Evolutionary conservation across 2,329 filamentous ascomycete genomes (phyloP), one percentile per base, ranked within the genome.

Genomic region (Aspergillus udagawae): DNA sequence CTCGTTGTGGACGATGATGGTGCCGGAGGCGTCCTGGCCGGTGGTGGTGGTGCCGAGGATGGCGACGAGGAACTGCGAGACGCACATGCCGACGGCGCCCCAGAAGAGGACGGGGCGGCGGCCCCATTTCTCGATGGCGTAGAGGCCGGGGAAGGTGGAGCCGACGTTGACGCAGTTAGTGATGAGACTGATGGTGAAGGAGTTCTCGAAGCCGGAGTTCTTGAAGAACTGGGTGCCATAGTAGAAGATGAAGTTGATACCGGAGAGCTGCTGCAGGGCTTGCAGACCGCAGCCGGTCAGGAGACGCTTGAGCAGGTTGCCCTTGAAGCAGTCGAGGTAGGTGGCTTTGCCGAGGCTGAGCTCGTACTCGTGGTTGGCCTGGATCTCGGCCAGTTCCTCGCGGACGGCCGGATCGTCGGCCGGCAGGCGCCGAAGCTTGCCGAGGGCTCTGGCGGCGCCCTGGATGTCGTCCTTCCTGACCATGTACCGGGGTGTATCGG

Each of bases 361-460:
- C 80, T 96, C 92, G 72, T 91, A 91, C 75, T 90, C 89, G 75
- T 93, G 85, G 80, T 94, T 95, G 77, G 91, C 91, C 60, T 93
- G 82, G 64, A 96, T 90, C 79, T 95, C 91, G 41, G 88, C 81
- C 49, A 94, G 82, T 77, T 96, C 91, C 60, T 84, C 80, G 75
- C 94, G 85, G 71, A 86, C 89, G 60, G 87, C 82, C 20, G 87
- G 90, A 54, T 89, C 83, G 54, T 77, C 72, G 51, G 86, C 81
- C 76, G 93, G 65, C 50, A 69, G 85, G 56, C 89, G 88, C 68
- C 91, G 89, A 28, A 95, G 83, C 58, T 80, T 82, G 52, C 83
- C 75, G 8, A 95, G 83, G 3, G 85, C 76, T 6, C 75, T 66
- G 59, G 85, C 81, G 28, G 91, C 91, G 49, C 79, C 70, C 47